Base-by-base conservation (phyloP, 2,329 filamentous ascomycete species). In the Macrophomina pseudophaseolina region DNA sequence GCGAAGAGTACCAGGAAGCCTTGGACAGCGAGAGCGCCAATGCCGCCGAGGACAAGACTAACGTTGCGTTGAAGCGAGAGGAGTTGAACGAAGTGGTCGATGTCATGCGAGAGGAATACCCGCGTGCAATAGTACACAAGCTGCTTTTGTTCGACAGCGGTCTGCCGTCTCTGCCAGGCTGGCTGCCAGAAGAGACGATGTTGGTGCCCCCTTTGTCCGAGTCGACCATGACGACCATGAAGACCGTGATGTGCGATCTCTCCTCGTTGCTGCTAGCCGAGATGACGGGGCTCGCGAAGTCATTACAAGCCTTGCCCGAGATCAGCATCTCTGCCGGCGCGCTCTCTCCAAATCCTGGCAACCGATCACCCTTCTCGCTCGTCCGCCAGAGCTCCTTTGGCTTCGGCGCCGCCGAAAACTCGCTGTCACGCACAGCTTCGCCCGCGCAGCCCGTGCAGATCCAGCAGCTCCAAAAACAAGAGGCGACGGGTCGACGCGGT, bases 111-210 rank as follows among this genome's bases (percentile, higher is more conserved):
- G 90, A 93, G 75, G 84, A 86, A 69, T 93, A 92, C 74, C 88
- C 91, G 23, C 91, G 90, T 72, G 90, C 90, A 0, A 83, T 96
- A 62, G 87, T 93, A 1, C 91, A 95, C 72, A 90, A 90, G 67
- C 84, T 95, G 12, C 79, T 97, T 63, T 81, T 97, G 38, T 97
- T 97, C 76, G 92, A 97, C 76, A 64, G 66, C 42, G 40, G 33
- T 14, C 44, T 66, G 30, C 70, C 71, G 56, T 64, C 69, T 62
- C 71, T 70, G 28, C 74, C 75, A 58, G 81, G 80, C 83, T 73
- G 79, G 74, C 71, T 80, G 9, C 83, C 84, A 2, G 88, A 93
- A 71, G 91, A 89, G 56, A 86, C 95, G 48, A 82, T 90, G 53
- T 84, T 87, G 46, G 86, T 97, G 32, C 93, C 93, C 16, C 87